phyloP scores from a whole-genome alignment of 1,284 basidiomycete species.

The Coniferiporia weirii region DNA sequence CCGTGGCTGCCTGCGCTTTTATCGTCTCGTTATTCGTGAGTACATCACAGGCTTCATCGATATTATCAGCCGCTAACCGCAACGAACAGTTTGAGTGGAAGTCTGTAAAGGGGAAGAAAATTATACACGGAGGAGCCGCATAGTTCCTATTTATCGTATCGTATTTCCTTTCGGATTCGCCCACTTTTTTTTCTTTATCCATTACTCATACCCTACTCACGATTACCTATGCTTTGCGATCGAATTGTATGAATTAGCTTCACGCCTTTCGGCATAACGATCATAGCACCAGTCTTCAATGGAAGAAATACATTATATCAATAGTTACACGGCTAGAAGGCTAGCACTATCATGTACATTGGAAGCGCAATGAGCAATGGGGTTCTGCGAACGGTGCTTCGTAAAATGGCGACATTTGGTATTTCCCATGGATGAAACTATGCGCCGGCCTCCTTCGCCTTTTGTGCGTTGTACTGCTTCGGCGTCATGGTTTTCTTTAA shows the following conservation, averaged over 20 bases:
- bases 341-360: not conserved
- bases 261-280: no score
- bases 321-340: not conserved
- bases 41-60: not conserved
- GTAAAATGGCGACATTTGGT: not conserved
- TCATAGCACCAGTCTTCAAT: no score
- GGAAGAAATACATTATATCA: not conserved
- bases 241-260: no score
- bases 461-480: conserved; percentile 54
- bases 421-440: not conserved
- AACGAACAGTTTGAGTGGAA: conserved; percentile 16
- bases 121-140: conserved; percentile 5
- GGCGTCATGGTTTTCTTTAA: conserved; percentile 71
- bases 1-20: conserved; percentile 13
- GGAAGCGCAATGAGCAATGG: not conserved
- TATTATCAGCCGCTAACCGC: not conserved
- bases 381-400: not conserved
- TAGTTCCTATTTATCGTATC: not conserved
- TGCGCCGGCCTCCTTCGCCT: conserved; percentile 33
- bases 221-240: not conserved
- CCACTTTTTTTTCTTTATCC: not conserved
- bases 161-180: not conserved
- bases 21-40: conserved; percentile 15
- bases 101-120: conserved; percentile 15
- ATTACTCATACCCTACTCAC: not conserved